A percentile compares a stretch with the other conserved stretches of the same genome.
phyloP scores from a whole-genome alignment of 192 early-diverging fungal genomes.

The Funneliformis mosseae region DNA sequence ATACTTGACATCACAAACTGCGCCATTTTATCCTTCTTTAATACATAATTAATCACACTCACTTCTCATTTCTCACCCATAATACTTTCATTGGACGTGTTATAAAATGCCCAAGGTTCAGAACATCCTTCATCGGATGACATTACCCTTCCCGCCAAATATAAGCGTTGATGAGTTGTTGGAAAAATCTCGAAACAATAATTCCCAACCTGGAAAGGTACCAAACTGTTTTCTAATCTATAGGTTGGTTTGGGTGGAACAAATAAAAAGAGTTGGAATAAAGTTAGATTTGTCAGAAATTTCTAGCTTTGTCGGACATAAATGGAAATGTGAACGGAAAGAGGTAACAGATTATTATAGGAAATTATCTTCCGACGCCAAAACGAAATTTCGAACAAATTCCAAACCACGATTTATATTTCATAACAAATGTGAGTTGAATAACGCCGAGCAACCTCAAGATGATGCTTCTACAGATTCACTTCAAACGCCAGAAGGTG shows the following conservation, averaged over 20 bases:
- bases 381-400: not conserved
- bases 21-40: too few species aligned
- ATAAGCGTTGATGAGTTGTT: not conserved
- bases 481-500: not conserved
- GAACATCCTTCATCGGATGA: too few species aligned
- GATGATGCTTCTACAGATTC: not conserved
- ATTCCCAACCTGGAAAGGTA: not conserved
- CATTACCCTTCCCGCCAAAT: not conserved
- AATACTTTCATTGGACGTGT: too few species aligned
- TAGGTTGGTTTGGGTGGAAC: not conserved
- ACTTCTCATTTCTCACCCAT: too few species aligned
- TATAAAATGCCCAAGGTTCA: too few species aligned
- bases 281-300: not conserved
- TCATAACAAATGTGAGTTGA: not conserved
- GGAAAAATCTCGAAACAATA: not conserved
- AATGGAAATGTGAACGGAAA: not conserved
- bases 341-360: not conserved
- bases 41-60: too few species aligned
- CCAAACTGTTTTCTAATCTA: not conserved
- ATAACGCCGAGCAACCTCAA: not conserved
- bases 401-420: not conserved
- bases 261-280: not conserved
- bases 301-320: not conserved
- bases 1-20: too few species aligned
- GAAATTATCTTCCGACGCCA: not conserved